Conservation (phyloP, 768 basidiomycete genomes). For the Lactifluus piperatus region DNA sequence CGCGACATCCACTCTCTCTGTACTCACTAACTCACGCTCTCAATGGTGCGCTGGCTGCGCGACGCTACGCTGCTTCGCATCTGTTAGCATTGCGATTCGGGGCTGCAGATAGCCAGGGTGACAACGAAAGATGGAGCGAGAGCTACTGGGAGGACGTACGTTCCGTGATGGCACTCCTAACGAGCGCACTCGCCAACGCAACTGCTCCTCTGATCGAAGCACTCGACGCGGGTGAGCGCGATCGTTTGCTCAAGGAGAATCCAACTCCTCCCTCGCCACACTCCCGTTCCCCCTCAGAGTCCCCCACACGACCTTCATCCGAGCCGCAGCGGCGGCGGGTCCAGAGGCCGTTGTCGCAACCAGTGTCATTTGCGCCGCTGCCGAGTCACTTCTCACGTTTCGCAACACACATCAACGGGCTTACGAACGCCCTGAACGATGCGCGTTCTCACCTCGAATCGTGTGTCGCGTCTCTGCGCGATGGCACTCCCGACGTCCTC, state of each 20-base stretch:
- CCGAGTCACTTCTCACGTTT: slow-evolving; percentile 63
- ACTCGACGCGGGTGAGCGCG: slow-evolving; percentile 49
- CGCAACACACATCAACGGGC: slow-evolving; percentile 63
- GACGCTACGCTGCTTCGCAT: slow-evolving; percentile 72
- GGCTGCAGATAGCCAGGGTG: slow-evolving; percentile 23
- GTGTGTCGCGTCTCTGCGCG: slow-evolving; percentile 51
- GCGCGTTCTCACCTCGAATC: slow-evolving; percentile 58
- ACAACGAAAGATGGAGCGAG: slow-evolving; percentile 17
- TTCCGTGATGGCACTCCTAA: slow-evolving; percentile 62
- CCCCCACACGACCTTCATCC: neutral
- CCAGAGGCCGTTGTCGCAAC: slow-evolving; percentile 22
- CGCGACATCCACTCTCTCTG: slow-evolving; percentile 58
- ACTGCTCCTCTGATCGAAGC: slow-evolving; percentile 53
- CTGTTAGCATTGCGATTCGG: slow-evolving; percentile 70
- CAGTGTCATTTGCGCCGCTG: slow-evolving; percentile 60
- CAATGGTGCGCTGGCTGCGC: slow-evolving; percentile 59
- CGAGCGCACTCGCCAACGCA: slow-evolving; percentile 57
- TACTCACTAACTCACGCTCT: slow-evolving; percentile 52
- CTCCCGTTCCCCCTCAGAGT: neutral
- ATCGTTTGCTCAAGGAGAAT: slow-evolving; percentile 42
- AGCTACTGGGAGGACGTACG: slow-evolving; percentile 85
- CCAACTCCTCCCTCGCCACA: slow-evolving; percentile 30
- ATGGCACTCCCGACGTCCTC: slow-evolving; percentile 17
- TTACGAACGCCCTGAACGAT: slow-evolving; percentile 59
- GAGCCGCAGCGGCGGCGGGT: neutral